Base-by-base conservation (phyloP, 1,139 yeast species). In the Suhomyces chickasaworum region DNA sequence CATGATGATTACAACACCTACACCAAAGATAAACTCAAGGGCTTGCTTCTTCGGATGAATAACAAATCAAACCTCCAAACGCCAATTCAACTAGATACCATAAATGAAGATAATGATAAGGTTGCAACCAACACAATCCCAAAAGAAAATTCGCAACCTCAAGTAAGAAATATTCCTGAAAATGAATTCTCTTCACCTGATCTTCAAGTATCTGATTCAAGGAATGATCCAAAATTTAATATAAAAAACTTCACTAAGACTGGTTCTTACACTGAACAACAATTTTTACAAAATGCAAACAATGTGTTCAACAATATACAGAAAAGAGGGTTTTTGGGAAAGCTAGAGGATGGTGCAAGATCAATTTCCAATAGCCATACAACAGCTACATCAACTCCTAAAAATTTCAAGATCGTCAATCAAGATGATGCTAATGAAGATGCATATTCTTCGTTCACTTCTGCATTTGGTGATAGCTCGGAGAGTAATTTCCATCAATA, bases 311-410 rank as follows among this genome's bases (percentile, higher is more conserved):
- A 68, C 31, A 68, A 73, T 50, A 61, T 75, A 30, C 75, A 72
- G 48, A 67, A 65, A 48, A 55, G 68, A 51, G 75, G 71, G 1
- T 66, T 60, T 44, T 23, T 40, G 16, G 48, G 41, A 6, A 38
- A 45, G 18, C 3, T 42, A 5, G 41, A 42, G 13, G 40, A 38
- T 4, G 35, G 40, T 6, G 17, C 31, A 9, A 39, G 52, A 8
- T 50, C 55, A 1, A 42, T 49, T 16, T 53, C 58, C 3, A 50
- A 49, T 32, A 42, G 57, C 7, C 60, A 54, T 33, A 52, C 67
- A 1, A 71, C 74, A 1, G 69, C 71, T 8, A 71, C 76, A 2
- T 71, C 76, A 2, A 71, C 77, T 0, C 77, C 77, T 0, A 68
- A 68, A 43, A 58, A 57, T 18, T 56, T 52, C 30, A 68, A 62